phyloP scores from a whole-genome alignment of 2,329 filamentous ascomycete species.

The Colletotrichum sp. region DNA sequence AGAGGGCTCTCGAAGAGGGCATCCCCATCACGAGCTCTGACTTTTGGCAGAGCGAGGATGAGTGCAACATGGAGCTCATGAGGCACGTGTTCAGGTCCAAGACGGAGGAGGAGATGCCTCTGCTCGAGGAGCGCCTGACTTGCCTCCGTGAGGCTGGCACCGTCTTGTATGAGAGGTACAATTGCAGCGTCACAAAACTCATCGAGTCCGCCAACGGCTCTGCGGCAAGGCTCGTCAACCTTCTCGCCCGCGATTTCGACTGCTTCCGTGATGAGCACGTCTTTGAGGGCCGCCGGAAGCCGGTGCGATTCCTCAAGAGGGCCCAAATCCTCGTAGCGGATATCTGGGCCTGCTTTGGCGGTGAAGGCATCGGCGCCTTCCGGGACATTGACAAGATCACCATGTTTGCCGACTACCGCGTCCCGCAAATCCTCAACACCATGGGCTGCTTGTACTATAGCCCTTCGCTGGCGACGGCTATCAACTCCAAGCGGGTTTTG shows the following conservation, averaged over 20 bases:
- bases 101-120: constrained; percentile 85
- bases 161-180: constrained; percentile 78
- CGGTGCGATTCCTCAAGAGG: constrained; percentile 86
- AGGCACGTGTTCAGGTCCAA: constrained; percentile 83
- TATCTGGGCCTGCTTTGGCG: constrained; percentile 94
- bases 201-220: constrained; percentile 78
- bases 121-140: constrained; percentile 77
- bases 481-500: constrained; percentile 69
- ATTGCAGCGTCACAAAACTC: constrained; percentile 75
- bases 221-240: constrained; percentile 83
- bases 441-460: constrained; percentile 86
- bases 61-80: constrained; percentile 77
- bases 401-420: constrained; percentile 98
- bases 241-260: constrained; percentile 80
- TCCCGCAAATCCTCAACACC: constrained; percentile 89
- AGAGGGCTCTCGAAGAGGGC: constrained; percentile 87
- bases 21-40: constrained; percentile 88
- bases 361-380: constrained; percentile 79
- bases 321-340: constrained; percentile 97
- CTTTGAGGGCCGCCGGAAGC: constrained; percentile 73
- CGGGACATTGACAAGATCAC: constrained; percentile 93
- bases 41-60: constrained; percentile 81
- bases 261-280: constrained; percentile 84
- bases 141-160: constrained; percentile 85
- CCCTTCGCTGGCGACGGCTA: constrained; percentile 75